Conservation (phyloP, 139 green algal genomes). For the Ettlia oleoabundans region DNA sequence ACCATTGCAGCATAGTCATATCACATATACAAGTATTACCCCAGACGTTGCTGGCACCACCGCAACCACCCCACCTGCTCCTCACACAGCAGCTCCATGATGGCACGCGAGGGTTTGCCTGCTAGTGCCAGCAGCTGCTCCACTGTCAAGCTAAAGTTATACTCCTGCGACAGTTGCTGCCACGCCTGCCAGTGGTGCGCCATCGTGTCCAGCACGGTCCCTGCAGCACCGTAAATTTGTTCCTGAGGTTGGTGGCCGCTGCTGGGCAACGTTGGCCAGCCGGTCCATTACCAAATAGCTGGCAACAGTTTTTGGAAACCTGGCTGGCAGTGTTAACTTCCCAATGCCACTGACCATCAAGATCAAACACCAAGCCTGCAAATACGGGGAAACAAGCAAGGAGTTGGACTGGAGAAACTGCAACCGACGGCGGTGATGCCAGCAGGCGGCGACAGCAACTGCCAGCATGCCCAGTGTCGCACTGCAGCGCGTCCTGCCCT, state of each 20-base stretch:
- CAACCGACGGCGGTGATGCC: background rate
- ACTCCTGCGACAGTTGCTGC: slow-evolving; percentile 18
- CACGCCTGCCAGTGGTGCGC: slow-evolving; percentile 24
- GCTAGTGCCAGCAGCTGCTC: slow-evolving; percentile 21
- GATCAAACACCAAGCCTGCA: slow-evolving; percentile 34
- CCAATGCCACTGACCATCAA: slow-evolving; percentile 35
- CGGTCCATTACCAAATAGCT: background rate
- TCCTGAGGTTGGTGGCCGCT: background rate
- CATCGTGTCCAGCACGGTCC: slow-evolving; percentile 35
- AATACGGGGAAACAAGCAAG: background rate
- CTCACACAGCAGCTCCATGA: slow-evolving; percentile 23
- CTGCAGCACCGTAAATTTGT: background rate
- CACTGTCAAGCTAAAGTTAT: background rate
- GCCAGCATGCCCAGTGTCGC: background rate
- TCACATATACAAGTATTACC: too few relatives aligned
- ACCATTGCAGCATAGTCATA: too few relatives aligned
- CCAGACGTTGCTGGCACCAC: background rate
- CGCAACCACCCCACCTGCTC: background rate
- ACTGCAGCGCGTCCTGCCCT: background rate
- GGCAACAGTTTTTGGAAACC: too few relatives aligned
- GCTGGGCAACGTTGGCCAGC: background rate
- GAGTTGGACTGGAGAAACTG: background rate
- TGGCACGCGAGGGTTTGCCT: slow-evolving; percentile 6
- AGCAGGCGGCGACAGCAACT: background rate
- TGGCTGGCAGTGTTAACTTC: too few relatives aligned